Percentiles rank a stretch among this genome's conserved stretches.
Conservation (phyloP, 768 basidiomycete species). For the Cyclocybe cylindracea region DNA sequence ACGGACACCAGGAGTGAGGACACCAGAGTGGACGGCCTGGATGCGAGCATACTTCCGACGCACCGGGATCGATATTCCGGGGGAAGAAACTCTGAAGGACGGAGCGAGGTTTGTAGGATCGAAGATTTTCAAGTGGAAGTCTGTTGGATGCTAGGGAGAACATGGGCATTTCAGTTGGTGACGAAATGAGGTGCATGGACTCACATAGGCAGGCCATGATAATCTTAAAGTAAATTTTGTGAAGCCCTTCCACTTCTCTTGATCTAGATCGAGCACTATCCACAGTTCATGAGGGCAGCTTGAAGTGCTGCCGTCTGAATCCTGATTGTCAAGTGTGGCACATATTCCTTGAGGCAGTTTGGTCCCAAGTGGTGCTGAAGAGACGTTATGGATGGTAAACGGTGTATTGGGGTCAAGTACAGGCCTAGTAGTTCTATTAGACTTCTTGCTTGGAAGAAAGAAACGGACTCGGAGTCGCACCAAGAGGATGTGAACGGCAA, state of each 20-base stretch:
- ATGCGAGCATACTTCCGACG: slow-evolving; percentile 59
- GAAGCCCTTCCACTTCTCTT: slow-evolving; percentile 38
- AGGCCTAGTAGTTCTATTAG: slow-evolving; percentile 33
- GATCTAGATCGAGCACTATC: slow-evolving; percentile 47
- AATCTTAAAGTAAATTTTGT: slow-evolving; percentile 50
- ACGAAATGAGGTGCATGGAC: slow-evolving; percentile 13
- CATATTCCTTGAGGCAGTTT: slow-evolving; percentile 9
- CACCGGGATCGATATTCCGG: slow-evolving; percentile 18
- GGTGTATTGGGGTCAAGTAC: slow-evolving; percentile 27
- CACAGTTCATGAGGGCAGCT: slow-evolving; percentile 47
- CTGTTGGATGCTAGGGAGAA: slow-evolving; percentile 25
- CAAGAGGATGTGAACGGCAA: slow-evolving; percentile 23
- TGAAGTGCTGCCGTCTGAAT: slow-evolving; percentile 4
- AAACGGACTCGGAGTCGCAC: slow-evolving; percentile 20
- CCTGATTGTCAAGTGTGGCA: slow-evolving; percentile 24
- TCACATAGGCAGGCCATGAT: slow-evolving; percentile 59
- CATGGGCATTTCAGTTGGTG: not conserved
- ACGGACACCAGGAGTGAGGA: slow-evolving; percentile 40
- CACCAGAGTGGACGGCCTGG: slow-evolving; percentile 51
- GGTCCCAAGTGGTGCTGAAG: slow-evolving; percentile 43
- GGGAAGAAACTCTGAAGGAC: slow-evolving; percentile 11
- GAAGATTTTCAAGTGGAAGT: slow-evolving; percentile 26
- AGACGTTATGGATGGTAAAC: slow-evolving; percentile 33
- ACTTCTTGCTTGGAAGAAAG: not conserved
- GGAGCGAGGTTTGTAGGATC: slow-evolving; percentile 29